phyloP scores from a whole-genome alignment of 176 grass and related monocot genomes.

The Aegilops umbellulata region DNA sequence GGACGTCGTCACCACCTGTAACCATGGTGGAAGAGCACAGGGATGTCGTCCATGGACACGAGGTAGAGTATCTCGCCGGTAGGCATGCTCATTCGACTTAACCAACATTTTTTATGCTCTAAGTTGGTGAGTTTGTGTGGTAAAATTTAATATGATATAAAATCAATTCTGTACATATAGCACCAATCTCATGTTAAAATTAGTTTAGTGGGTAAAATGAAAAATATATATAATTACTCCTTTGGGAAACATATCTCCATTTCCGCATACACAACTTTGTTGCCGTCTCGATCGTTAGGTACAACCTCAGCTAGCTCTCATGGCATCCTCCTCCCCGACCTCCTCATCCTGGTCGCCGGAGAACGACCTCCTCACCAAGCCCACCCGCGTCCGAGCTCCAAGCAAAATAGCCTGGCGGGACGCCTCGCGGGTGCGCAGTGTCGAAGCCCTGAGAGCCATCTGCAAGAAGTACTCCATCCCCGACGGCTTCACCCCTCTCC shows the following conservation, averaged over 20 bases:
- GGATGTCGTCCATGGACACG: too few relatives aligned
- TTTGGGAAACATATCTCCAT: background rate
- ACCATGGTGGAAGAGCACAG: too few relatives aligned
- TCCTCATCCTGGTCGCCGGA: background rate
- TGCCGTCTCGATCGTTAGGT: background rate
- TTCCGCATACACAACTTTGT: background rate
- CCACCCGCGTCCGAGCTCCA: background rate
- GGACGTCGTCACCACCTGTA: too few relatives aligned
- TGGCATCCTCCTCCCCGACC: background rate
- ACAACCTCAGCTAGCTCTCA: background rate
- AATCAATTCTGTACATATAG: too few relatives aligned
- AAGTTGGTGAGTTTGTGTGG: too few relatives aligned
- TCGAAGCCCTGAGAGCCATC: background rate
- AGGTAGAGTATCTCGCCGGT: too few relatives aligned
- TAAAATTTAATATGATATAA: too few relatives aligned
- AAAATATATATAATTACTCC: background rate
- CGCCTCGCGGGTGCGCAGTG: background rate
- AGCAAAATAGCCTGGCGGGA: background rate
- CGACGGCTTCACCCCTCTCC: background rate
- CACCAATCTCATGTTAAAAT: too few relatives aligned
- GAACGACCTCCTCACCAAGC: background rate
- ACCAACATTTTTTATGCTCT: too few relatives aligned
- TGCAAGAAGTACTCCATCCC: conserved; percentile 14
- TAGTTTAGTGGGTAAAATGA: background rate
- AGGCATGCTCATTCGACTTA: too few relatives aligned